These are phyloP conservation scores for Phytophthora parvispora DNA, from an alignment of 352 stramenopile genomes.

Conservation along the genomic window DNA sequence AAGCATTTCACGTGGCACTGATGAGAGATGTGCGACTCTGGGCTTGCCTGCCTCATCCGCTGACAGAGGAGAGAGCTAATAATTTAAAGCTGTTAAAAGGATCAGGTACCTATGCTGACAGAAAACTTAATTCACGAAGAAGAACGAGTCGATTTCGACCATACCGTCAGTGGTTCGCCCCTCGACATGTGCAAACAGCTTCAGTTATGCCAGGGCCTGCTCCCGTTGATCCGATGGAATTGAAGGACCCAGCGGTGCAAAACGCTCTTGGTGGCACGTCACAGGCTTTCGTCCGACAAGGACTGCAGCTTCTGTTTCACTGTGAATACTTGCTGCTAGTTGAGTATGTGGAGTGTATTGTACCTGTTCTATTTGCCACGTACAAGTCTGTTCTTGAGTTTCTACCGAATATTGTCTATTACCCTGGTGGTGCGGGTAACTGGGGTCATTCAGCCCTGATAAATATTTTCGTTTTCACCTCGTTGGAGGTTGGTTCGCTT, in stretches of 20 bases:
- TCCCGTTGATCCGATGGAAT: neutral
- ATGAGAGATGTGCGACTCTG: neutral
- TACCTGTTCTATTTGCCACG: neutral
- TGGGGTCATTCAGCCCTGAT: neutral
- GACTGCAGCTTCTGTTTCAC: neutral
- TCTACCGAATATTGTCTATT: neutral
- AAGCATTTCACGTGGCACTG: neutral
- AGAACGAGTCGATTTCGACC: neutral
- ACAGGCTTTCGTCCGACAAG: neutral
- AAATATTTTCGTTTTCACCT: neutral
- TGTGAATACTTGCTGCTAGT: neutral
- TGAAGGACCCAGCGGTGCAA: neutral
- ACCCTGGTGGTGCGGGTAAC: neutral
- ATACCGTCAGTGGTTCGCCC: neutral
- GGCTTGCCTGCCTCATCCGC: neutral
- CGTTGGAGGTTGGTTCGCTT: neutral
- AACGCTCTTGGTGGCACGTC: neutral
- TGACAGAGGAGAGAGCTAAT: neutral
- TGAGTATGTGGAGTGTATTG: slow-evolving; percentile 3
- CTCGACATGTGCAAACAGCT: neutral
- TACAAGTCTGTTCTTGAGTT: neutral
- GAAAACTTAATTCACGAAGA: neutral
- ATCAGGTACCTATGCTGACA: neutral
- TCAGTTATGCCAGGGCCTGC: neutral
- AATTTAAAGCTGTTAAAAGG: neutral